These are phyloP conservation scores for Phytopythium cucurbitacearum DNA, from an alignment of 352 stramenopile species.

Conservation along the genomic window DNA sequence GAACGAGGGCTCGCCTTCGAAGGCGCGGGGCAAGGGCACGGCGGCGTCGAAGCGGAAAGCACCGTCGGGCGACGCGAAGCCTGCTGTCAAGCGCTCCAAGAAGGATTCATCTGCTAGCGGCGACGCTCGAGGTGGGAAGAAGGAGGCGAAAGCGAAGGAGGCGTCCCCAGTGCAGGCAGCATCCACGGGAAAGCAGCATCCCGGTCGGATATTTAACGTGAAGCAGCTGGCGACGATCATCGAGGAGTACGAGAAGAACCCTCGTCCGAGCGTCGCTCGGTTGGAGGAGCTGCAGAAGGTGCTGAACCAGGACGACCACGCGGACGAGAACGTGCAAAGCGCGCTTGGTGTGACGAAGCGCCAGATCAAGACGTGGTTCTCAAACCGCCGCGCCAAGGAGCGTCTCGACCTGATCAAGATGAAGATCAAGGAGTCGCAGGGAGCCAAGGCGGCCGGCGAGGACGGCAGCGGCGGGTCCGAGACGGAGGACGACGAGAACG, in stretches of 20 bases:
- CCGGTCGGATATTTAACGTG: constrained; percentile 78
- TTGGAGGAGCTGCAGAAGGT: constrained; percentile 69
- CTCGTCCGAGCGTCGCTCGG: constrained; percentile 49
- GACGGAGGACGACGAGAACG: constrained; percentile 31
- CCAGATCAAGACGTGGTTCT: constrained; percentile 85
- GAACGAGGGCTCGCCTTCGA: constrained; percentile 24
- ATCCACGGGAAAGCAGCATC: constrained; percentile 24
- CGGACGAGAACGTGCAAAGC: constrained; percentile 44
- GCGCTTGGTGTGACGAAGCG: constrained; percentile 58
- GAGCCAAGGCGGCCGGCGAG: constrained; percentile 8
- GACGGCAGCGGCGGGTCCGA: constrained; percentile 26
- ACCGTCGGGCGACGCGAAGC: constrained; percentile 15
- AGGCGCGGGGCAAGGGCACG: constrained; percentile 10
- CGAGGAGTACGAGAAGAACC: constrained; percentile 84
- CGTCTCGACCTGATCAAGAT: constrained; percentile 77
- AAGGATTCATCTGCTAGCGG: constrained; percentile 14
- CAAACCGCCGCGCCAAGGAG: constrained; percentile 76
- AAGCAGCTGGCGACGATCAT: constrained; percentile 84
- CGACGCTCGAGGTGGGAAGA: constrained; percentile 5
- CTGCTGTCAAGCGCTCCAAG: constrained; percentile 23
- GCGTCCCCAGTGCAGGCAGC: constrained; percentile 3
- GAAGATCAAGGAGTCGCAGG: constrained; percentile 52
- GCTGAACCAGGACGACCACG: constrained; percentile 70
- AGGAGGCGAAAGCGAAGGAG: constrained; percentile 4
- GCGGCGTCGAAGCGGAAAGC: constrained; percentile 24